Conservation (phyloP, 2,329 filamentous ascomycete species). For the Penicillium sp. region DNA sequence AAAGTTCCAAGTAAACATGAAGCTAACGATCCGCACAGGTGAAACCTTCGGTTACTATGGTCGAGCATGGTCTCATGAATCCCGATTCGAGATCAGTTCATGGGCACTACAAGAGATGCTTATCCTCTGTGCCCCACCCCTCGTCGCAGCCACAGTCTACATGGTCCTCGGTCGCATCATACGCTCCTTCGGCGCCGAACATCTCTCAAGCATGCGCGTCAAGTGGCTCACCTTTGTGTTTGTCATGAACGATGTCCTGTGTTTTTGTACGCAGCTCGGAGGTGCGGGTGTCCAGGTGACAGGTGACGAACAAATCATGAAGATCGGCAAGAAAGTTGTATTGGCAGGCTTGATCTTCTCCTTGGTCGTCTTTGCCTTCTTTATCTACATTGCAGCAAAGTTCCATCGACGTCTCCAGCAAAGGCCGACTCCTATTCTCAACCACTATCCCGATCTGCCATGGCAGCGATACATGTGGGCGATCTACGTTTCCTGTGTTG, state of each 20-base stretch:
- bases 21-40: constrained; percentile 19
- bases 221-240: constrained; percentile 43
- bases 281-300: constrained; percentile 34
- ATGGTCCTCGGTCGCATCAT: constrained; percentile 46
- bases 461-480: constrained; percentile 32
- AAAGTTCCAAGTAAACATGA: not conserved
- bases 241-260: constrained; percentile 38
- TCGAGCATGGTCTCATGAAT: constrained; percentile 35
- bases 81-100: constrained; percentile 23
- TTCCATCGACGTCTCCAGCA: constrained; percentile 26
- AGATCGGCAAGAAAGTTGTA: constrained; percentile 28
- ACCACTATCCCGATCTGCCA: constrained; percentile 12
- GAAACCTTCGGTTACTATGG: constrained; percentile 41
- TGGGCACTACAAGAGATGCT: constrained; percentile 43
- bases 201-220: constrained; percentile 34
- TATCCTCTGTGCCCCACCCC: constrained; percentile 42
- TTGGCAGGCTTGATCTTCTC: constrained; percentile 32
- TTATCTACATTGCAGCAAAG: constrained; percentile 24
- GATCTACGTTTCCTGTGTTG: constrained; percentile 27
- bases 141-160: constrained; percentile 42
- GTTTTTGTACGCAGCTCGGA: constrained; percentile 36
- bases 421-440: constrained; percentile 18
- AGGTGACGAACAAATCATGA: constrained; percentile 21
- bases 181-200: constrained; percentile 35
- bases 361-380: constrained; percentile 30